These are phyloP conservation scores for Lagenaria siceraria DNA, from an alignment of 306 rosid genomes.

Conservation along the genomic window DNA sequence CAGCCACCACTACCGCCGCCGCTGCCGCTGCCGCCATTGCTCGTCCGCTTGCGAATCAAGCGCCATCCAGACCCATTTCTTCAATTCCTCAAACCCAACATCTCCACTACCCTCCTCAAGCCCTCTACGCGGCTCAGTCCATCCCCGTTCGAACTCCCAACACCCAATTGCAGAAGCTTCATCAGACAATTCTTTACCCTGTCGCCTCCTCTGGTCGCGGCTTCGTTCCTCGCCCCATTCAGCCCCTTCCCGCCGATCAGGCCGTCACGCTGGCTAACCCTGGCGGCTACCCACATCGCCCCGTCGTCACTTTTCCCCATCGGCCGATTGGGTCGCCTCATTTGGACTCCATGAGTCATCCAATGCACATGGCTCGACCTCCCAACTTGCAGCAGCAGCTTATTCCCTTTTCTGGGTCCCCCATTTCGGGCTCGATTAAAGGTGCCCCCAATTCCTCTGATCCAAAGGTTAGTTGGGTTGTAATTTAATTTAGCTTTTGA, in stretches of 20 bases:
- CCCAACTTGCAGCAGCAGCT: constrained; percentile 20
- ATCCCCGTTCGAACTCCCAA: constrained; percentile 23
- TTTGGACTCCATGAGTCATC: constrained; percentile 26
- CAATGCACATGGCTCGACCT: constrained; percentile 28
- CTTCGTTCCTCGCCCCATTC: constrained; percentile 19
- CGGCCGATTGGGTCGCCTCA: constrained; percentile 24
- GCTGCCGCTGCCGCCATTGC: neutral
- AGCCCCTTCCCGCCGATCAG: constrained; percentile 21
- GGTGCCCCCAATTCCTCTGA: constrained; percentile 26
- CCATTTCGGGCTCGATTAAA: constrained; percentile 12
- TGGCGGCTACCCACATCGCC: constrained; percentile 25
- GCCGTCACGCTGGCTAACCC: constrained; percentile 28
- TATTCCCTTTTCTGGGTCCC: constrained; percentile 19
- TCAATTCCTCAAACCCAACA: constrained; percentile 24
- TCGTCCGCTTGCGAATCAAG: constrained; percentile 13
- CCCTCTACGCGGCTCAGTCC: constrained; percentile 21
- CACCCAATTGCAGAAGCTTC: constrained; percentile 17
- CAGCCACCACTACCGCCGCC: constrained; percentile 2
- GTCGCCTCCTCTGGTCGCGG: constrained; percentile 46
- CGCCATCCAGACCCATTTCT: constrained; percentile 23
- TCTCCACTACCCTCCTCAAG: constrained; percentile 23
- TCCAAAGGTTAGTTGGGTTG: constrained; percentile 25
- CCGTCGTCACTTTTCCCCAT: constrained; percentile 23
- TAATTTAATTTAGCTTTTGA: neutral
- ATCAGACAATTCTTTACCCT: constrained; percentile 31